These are phyloP conservation scores for Entrophospora sp. DNA, from an alignment of 192 early-diverging fungal species.

Conservation along the genomic window DNA sequence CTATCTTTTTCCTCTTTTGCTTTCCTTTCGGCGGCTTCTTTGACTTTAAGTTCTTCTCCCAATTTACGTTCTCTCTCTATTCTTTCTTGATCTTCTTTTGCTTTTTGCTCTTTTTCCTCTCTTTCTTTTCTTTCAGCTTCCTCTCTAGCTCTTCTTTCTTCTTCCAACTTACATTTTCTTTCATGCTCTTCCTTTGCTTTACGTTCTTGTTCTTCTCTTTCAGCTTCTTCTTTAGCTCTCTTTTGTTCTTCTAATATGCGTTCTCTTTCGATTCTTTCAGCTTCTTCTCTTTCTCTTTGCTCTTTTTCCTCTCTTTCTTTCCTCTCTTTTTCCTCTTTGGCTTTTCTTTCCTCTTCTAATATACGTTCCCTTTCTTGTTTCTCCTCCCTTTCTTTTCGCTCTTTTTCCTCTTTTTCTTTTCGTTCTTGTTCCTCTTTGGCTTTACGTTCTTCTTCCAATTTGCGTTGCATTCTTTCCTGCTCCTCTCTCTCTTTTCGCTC, in stretches of 20 bases:
- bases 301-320: conserved; percentile 16
- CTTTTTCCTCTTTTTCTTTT: conserved; percentile 25
- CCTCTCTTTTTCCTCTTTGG: conserved; percentile 13
- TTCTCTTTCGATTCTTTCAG: conserved; percentile 16
- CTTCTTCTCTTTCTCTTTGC: background rate
- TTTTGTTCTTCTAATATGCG: conserved; percentile 18
- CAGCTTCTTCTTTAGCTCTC: conserved; percentile 21
- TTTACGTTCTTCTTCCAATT: conserved; percentile 12
- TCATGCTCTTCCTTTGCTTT: conserved; percentile 27
- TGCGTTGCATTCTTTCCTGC: no score
- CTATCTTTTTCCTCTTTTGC: conserved; percentile 21
- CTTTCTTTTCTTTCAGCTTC: conserved; percentile 16
- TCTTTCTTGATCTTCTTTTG: conserved; percentile 22
- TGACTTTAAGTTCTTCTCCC: conserved; percentile 26
- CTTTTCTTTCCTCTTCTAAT: conserved; percentile 21
- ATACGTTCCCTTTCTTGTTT: conserved; percentile 24
- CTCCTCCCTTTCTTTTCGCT: conserved; percentile 23
- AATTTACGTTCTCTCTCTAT: conserved; percentile 24
- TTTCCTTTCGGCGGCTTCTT: conserved; percentile 22
- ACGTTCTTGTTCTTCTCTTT: conserved; percentile 25
- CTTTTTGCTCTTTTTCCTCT: conserved; percentile 16
- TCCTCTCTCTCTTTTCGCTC: conserved; percentile 10
- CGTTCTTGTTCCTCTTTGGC: conserved; percentile 18
- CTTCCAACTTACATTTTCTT: conserved; percentile 25
- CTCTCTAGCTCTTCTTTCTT: conserved; percentile 15